These are phyloP conservation scores for Saturnispora sanitii DNA, from an alignment of 805 yeast species.

Conservation along the genomic window DNA sequence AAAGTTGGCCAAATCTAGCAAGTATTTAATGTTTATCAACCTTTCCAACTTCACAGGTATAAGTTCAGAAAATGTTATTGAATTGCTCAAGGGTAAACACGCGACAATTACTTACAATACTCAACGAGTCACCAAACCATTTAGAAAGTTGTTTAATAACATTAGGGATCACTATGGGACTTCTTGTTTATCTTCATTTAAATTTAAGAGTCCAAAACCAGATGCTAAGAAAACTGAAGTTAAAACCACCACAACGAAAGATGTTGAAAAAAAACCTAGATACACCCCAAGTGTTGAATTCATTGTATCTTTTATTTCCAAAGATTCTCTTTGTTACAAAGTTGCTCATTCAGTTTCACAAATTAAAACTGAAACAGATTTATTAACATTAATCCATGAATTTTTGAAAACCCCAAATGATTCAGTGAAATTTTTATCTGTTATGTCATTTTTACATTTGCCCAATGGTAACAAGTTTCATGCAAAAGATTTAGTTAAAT, in stretches of 20 bases:
- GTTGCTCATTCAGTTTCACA: background rate
- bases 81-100: background rate
- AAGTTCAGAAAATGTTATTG: background rate
- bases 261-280: background rate
- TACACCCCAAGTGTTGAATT: constrained; percentile 5
- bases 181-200: no score
- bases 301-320: background rate
- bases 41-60: constrained; percentile 2
- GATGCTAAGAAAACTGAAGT: no score
- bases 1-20: background rate
- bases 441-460: background rate
- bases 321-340: constrained; percentile 1
- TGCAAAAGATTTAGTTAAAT: background rate
- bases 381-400: background rate
- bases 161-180: no score
- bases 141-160: no score
- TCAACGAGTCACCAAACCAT: no score
- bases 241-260: no score
- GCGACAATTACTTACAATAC: constrained; percentile 2
- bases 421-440: background rate
- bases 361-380: background rate
- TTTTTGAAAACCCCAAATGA: constrained; percentile 3
- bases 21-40: constrained; percentile 2
- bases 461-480: background rate
- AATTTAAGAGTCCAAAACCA: no score